phyloP scores from a whole-genome alignment of 2,329 filamentous ascomycete genomes.

The Cercospora sojina region DNA sequence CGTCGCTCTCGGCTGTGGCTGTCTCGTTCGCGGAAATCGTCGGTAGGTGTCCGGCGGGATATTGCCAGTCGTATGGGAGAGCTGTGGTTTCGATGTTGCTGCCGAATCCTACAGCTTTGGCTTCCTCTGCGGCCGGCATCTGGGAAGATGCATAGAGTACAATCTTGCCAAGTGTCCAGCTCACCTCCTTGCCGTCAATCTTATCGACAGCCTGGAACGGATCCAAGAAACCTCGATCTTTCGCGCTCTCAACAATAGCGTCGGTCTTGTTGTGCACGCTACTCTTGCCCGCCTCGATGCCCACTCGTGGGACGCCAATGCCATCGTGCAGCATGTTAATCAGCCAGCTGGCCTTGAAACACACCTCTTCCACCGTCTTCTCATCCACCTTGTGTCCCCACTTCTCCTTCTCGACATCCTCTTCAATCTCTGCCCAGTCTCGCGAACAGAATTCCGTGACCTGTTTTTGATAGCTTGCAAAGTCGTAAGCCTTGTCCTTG shows the following conservation, averaged over 20 bases:
- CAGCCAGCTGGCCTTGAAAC: constrained; percentile 97
- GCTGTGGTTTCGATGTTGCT: constrained; percentile 62
- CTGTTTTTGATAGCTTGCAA: constrained; percentile 80
- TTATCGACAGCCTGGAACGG: constrained; percentile 92
- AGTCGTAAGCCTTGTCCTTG: constrained; percentile 80
- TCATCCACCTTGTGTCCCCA: constrained; percentile 73
- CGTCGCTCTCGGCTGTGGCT: constrained; percentile 45
- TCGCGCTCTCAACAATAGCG: constrained; percentile 64
- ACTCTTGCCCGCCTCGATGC: constrained; percentile 59
- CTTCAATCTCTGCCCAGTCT: constrained; percentile 75
- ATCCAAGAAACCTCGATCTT: constrained; percentile 70
- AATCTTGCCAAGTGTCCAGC: constrained; percentile 97
- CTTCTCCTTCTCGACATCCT: constrained; percentile 62
- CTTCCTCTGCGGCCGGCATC: constrained; percentile 63
- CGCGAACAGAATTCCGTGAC: constrained; percentile 83
- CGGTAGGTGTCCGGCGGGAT: constrained; percentile 57
- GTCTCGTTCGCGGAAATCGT: constrained; percentile 44
- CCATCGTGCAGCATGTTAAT: constrained; percentile 96
- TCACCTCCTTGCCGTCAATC: constrained; percentile 86
- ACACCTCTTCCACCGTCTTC: constrained; percentile 78
- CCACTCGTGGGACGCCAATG: constrained; percentile 85
- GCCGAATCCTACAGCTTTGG: constrained; percentile 85
- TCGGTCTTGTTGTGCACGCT: constrained; percentile 69
- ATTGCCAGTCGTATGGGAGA: constrained; percentile 69
- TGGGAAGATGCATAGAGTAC: constrained; percentile 91